Base-by-base conservation (phyloP, 2,329 filamentous ascomycete genomes). In the Beauveria brongniartii region DNA sequence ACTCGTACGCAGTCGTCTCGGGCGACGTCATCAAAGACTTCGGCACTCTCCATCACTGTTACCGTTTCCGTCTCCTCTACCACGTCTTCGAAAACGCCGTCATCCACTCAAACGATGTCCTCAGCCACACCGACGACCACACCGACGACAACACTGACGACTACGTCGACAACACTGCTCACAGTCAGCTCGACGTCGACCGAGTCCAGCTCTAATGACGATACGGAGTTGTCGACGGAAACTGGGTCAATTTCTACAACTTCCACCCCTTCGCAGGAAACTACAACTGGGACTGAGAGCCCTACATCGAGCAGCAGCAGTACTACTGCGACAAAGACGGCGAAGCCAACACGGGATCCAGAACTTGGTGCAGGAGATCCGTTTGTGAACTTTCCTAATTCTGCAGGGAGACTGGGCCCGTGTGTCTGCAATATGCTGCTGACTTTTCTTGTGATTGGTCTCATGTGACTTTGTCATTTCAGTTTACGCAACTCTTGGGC, bases 291-390 rank as follows among this genome's bases (percentile, higher is more conserved):
- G 16, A 5, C 41, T 5, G 28, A 48, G 20, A 40, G 28, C 6
- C 22, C 55, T 40, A 40, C 43, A 7, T 18, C 26, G 7, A 37
- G 41, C 41, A 48, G 43, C 43, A 56, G 43, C 3, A 48, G 43
- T n/a, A 47, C 28, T 14, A 41, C 43, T 16, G 18, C 46, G 3
- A 20, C 47, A 3, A 50, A 41, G 55, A 44, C 55, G 5, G 22
- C 55, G 20, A 41, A 58, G 46, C 47, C 55, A 1, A 44, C 46
- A 9, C 46, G 46, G 16, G 37, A 58, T 24, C 55, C 55, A 9
- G 55, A 58, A 22, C 34, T 20, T 18, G 55, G 55, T 9, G 55
- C 46, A 4, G 55, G 55, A 51, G 55, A 58, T 30, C 55, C 55
- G 46, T 59, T 59, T 59, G 56, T 48, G 16, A 53, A 59, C 41